Conservation (phyloP, 208 protist genomes). For the Angomonas ambiguus region DNA sequence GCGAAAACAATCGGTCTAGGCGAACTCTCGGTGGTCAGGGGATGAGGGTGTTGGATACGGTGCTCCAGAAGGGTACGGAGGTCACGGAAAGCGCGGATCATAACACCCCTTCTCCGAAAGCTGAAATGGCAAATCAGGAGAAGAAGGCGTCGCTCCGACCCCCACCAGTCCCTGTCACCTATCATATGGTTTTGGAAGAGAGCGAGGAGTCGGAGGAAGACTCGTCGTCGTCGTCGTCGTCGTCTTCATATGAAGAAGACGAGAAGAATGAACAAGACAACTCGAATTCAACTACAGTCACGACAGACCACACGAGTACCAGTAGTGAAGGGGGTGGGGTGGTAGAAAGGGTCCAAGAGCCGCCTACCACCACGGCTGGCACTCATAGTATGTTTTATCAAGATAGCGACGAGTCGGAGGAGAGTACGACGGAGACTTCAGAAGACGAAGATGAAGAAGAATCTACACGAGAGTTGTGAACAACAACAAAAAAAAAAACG, state of each 20-base stretch:
- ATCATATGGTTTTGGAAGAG: neutral
- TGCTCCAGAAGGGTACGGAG: neutral
- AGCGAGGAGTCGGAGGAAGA: neutral
- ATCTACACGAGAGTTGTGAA: neutral
- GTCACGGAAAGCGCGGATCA: neutral
- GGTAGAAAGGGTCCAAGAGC: too few species aligned
- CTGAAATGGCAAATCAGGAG: too few species aligned
- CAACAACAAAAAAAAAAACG: neutral
- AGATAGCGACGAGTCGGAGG: neutral
- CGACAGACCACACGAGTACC: too few species aligned
- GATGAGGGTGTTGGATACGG: neutral
- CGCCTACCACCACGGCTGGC: too few species aligned
- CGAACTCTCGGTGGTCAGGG: neutral
- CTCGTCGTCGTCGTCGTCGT: too few species aligned
- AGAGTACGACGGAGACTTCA: neutral
- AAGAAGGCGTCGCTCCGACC: too few species aligned
- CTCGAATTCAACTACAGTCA: too few species aligned
- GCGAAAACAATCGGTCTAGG: neutral
- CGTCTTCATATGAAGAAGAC: neutral
- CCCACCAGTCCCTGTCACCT: neutral
- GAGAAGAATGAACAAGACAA: neutral
- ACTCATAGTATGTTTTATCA: neutral
- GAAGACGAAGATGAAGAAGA: conserved; percentile 10
- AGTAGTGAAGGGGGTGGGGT: too few species aligned
- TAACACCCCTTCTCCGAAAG: too few species aligned